Evolutionary conservation across 1,139 yeast species (phyloP), one percentile per base, ranked within the genome.

Genomic region (Debaryomyces nepalensis): DNA sequence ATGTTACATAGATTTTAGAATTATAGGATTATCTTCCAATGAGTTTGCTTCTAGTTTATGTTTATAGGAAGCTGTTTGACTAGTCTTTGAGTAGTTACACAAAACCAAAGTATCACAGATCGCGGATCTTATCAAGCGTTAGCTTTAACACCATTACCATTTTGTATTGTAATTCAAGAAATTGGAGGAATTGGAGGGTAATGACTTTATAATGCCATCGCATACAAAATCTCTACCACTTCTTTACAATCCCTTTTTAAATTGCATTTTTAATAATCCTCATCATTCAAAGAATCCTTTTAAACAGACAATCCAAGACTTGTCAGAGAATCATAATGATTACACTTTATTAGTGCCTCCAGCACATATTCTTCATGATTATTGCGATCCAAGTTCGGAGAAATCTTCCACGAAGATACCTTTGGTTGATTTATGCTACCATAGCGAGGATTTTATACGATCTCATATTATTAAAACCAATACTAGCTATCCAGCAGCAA

Each of bases 231-330:
- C 42, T 47, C 57, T 70, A 33, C 75, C 77, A 14, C 51, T 65
- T 39, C 68, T 84, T 38, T 64, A 78, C 44, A 85, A 87, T 54
- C 91, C 93, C 4, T 65, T 84, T 33, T 68, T 87, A 40, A 83
- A 86, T 61, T 73, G 82, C 42, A 61, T 87, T 20, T 85, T 87
- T 68, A 83, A 85, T 62, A 80, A 82, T 52, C 84, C 85, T 2
- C 70, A 77, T 40, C 78, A 83, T 7, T 53, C 64, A 5, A 74
- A 72, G 31, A 67, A 82, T 0, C 78, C 82, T 2, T 63, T 84
- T 45, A 77, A 73, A 46, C 74, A 72, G 31, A 65, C 82, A 6
- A 59, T 71, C 40, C 63, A 66, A 29, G 68, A 67, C 54, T 54
- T 82, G 32, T 60, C 70, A 12, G 50, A 54, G 30, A 57, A 62